Evolutionary conservation across 2,329 filamentous ascomycete species (phyloP).

Genomic region (Saccharata proteae): DNA sequence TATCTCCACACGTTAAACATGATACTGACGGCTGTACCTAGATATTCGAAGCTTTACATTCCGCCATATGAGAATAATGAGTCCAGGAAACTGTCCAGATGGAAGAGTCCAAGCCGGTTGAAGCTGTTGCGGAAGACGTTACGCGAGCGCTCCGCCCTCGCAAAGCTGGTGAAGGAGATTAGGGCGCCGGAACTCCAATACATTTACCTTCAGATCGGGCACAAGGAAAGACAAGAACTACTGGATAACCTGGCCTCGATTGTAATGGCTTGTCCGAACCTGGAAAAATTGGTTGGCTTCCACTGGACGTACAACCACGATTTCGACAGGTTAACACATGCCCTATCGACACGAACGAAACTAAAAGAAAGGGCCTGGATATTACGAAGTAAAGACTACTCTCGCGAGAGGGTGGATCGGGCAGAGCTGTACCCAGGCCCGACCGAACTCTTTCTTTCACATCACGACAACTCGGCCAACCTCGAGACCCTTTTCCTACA

Average conservation of each 20-base stretch:
- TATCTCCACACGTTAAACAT: constrained; percentile 1
- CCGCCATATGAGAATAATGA: constrained; percentile 29
- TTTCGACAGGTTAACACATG: constrained; percentile 43
- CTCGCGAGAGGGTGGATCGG: neutral
- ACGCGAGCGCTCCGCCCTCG: constrained; percentile 37
- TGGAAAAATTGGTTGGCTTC: constrained; percentile 43
- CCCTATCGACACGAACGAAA: constrained; percentile 41
- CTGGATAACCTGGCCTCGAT: constrained; percentile 42
- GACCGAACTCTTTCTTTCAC: constrained; percentile 40
- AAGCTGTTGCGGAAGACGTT: constrained; percentile 44
- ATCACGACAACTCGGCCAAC: constrained; percentile 39
- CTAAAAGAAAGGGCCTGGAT: constrained; percentile 46
- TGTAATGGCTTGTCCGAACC: constrained; percentile 46
- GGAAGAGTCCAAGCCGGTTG: constrained; percentile 38
- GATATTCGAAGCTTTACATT: constrained; percentile 39
- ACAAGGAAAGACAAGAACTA: constrained; percentile 36
- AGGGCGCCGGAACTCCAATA: constrained; percentile 38
- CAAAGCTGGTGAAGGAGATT: constrained; percentile 41
- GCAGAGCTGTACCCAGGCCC: constrained; percentile 21
- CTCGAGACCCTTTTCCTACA: constrained; percentile 42
- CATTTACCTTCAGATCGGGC: constrained; percentile 20
- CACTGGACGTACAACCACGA: constrained; percentile 40
- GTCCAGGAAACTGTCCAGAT: constrained; percentile 23
- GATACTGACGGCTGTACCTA: constrained; percentile 14
- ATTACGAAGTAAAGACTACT: too few species aligned